Evolutionary conservation across 257 asterid species (phyloP).

Genomic region (Mitragyna speciosa): DNA sequence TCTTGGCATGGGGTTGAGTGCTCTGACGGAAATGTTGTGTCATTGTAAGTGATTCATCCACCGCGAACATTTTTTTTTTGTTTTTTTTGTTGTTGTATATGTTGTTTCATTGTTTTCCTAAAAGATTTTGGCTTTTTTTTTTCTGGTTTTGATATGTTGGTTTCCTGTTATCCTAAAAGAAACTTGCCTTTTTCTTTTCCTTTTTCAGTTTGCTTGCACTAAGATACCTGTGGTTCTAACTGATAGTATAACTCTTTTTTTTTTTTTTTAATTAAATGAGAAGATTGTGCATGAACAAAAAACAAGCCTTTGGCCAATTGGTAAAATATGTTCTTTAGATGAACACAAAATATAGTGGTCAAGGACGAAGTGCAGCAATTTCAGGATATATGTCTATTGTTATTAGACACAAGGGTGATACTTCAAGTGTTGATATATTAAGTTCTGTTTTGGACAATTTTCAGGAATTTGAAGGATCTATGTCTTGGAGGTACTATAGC

Average conservation of each 20-base stretch:
- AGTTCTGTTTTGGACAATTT: slow-evolving; percentile 1
- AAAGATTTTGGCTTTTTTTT: not conserved
- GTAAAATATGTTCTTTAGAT: no score
- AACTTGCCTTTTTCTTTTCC: not conserved
- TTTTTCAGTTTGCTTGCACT: not conserved
- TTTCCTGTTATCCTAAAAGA: not conserved
- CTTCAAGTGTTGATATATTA: not conserved
- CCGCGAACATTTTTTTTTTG: not conserved
- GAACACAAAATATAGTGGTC: no score
- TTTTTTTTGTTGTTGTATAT: not conserved
- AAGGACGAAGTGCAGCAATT: not conserved
- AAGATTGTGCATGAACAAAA: not conserved
- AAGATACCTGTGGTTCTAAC: not conserved
- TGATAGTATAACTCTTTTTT: not conserved
- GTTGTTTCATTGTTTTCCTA: not conserved
- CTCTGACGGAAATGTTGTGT: slow-evolving; percentile 55
- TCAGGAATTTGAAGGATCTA: slow-evolving; percentile 74
- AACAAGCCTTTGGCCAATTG: not conserved
- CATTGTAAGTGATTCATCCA: slow-evolving; percentile 57
- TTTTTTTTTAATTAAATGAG: no score
- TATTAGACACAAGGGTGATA: not conserved
- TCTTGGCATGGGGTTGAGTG: slow-evolving; percentile 83
- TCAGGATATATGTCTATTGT: not conserved
- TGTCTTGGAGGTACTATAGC: slow-evolving; percentile 65
- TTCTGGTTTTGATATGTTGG: not conserved